Percentiles rank a stretch among this genome's conserved stretches.
These are phyloP conservation scores for Solanum rostratum DNA, from an alignment of 257 asterid genomes.

Conservation along the genomic window DNA sequence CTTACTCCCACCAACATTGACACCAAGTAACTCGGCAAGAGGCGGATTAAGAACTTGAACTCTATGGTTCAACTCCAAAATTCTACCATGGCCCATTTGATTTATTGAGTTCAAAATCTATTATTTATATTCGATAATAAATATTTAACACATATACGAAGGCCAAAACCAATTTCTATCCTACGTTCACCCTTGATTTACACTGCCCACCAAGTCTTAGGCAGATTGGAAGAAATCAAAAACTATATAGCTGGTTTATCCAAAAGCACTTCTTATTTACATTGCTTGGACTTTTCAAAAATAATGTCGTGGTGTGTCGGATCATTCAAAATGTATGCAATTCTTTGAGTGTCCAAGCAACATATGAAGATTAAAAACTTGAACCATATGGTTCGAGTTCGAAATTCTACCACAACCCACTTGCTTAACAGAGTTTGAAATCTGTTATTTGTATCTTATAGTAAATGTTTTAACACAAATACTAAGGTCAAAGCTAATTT, in stretches of 20 bases:
- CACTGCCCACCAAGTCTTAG: neutral
- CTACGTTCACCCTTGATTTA: neutral
- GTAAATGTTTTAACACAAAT: neutral
- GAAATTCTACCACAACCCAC: neutral
- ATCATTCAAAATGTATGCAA: neutral
- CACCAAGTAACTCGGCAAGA: neutral
- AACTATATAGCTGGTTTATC: neutral
- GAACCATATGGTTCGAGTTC: too few relatives aligned
- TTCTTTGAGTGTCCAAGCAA: neutral
- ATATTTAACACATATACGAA: neutral
- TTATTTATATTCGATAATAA: neutral
- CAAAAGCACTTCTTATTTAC: neutral
- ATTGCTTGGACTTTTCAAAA: neutral
- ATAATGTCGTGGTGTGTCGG: neutral
- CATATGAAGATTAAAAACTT: neutral
- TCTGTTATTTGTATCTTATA: neutral
- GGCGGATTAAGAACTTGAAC: neutral
- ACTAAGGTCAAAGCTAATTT: neutral
- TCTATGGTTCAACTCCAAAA: neutral
- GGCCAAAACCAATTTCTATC: neutral
- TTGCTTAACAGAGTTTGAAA: neutral
- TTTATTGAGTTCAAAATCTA: neutral
- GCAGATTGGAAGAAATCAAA: neutral
- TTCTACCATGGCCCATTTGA: neutral
- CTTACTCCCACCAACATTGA: neutral